Percentiles rank a stretch among this genome's conserved stretches.
Evolutionary conservation across 495 filamentous ascomycete species (phyloP).

Genomic region (Echria macrotheca): DNA sequence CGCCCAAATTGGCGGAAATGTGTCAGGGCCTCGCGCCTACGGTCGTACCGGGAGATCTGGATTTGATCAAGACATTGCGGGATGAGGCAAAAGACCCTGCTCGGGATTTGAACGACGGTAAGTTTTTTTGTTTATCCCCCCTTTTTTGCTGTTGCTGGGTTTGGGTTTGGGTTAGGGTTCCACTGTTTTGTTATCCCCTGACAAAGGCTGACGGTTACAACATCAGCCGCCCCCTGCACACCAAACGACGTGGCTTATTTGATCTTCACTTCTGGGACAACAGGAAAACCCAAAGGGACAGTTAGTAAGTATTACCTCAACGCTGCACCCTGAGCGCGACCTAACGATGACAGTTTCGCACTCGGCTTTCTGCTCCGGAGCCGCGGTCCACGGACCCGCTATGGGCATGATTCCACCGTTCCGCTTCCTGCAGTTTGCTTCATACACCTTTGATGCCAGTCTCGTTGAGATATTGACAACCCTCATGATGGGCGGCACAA

Average conservation of each 20-base stretch:
- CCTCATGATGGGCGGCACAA: conserved; percentile 10
- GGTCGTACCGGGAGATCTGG: conserved; percentile 12
- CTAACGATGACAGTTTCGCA: conserved; percentile 26
- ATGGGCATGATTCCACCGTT: conserved; percentile 24
- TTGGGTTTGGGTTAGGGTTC: no score
- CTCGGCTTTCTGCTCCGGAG: conserved; percentile 28
- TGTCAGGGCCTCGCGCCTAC: no score
- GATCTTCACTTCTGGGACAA: conserved; percentile 58
- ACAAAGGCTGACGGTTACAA: no score
- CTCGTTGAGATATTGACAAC: conserved; percentile 28
- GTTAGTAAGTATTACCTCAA: conserved; percentile 19
- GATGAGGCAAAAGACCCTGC: neutral
- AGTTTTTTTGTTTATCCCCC: conserved; percentile 1
- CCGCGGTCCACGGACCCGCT: conserved; percentile 18
- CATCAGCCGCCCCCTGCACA: no score
- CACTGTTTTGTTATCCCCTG: no score
- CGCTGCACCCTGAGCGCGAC: no score
- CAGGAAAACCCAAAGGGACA: conserved; percentile 49
- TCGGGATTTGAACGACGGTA: neutral
- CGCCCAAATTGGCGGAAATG: no score
- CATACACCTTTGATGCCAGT: conserved; percentile 56
- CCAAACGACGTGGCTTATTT: no score
- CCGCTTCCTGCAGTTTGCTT: conserved; percentile 53
- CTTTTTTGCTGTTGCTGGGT: neutral
- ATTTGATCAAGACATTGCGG: conserved; percentile 3